Base-by-base conservation (phyloP, 805 yeast species). In the Zygotorulaspora florentina region DNA sequence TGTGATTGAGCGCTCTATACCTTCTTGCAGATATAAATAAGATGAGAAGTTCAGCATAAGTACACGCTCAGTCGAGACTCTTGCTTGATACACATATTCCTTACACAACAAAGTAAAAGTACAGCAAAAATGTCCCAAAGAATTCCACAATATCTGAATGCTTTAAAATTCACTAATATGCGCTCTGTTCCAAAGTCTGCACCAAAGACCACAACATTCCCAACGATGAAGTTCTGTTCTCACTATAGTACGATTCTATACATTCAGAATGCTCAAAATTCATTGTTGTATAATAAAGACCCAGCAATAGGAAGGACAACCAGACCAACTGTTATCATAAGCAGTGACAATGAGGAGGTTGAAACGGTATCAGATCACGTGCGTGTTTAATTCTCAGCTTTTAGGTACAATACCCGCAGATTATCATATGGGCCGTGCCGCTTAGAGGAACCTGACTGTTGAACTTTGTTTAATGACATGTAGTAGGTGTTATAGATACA, bases 281-380 rank as follows among this genome's bases (percentile, higher is more conserved):
- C 36, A 16, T 17, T 33, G 20, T 18, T 33, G 11, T 33, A 33
- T 16, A 33, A 33, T 18, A 16, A 3, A 5, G 36, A 33, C 7
- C 31, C 38, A 25, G 35, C 31, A 25, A 39, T 39, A 17, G 42
- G 45, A 35, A 43, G 29, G 43, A 40, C 45, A 33, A 50, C 50
- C 20, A 45, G 48, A 35, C 56, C 56, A 13, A 50, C 51, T 16
- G 49, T 49, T 9, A 50, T 55, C 13, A 54, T 59, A 28, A 55
- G 62, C 47, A 52, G 61, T 3, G 64, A 61, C 42, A 50, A 43
- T 38, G 65, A 60, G 6, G 57, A 55, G n/a, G 43, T 61, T 10
- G 59, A 56, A 34, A 56, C 63, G 18, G 62, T 54, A 6, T 36
- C 56, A 17, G 58, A 53, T n/a, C 62, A 59, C 47, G 52, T 58